These are phyloP conservation scores for Rosa chinensis DNA, from an alignment of 306 rosid genomes.

Conservation along the genomic window DNA sequence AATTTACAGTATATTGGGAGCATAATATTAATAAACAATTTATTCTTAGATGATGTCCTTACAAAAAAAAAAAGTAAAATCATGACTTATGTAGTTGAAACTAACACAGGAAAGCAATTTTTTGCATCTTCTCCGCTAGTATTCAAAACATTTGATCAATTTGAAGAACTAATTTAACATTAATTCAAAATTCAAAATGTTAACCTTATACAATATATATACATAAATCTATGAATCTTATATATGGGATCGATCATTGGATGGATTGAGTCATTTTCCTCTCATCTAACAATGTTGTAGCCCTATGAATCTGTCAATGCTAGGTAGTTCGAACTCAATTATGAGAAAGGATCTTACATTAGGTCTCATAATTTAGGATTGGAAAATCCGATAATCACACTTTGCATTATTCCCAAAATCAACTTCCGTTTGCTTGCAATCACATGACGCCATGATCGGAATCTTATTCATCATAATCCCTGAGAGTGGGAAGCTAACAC, in stretches of 20 bases:
- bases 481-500: slow-evolving; percentile 33
- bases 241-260: not conserved
- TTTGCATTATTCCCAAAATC: slow-evolving; percentile 35
- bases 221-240: not conserved
- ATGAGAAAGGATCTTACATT: not conserved
- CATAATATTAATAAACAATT: too few relatives aligned
- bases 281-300: not conserved
- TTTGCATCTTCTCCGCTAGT: not conserved
- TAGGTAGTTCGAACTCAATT: not conserved
- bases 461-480: slow-evolving; percentile 20
- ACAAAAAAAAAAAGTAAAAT: too few relatives aligned
- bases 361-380: not conserved
- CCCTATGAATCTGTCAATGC: not conserved
- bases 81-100: not conserved
- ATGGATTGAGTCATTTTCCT: not conserved
- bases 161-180: not conserved
- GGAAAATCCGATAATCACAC: slow-evolving; percentile 36
- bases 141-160: not conserved
- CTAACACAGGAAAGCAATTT: not conserved
- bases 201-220: not conserved
- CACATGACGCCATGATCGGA: slow-evolving; percentile 22
- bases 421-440: slow-evolving; percentile 34
- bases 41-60: too few relatives aligned
- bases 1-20: too few relatives aligned
- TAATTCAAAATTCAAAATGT: not conserved